Evolutionary conservation across 495 filamentous ascomycete genomes (phyloP), one percentile per base, ranked within the genome.

Genomic region (Penicillium fimorum): DNA sequence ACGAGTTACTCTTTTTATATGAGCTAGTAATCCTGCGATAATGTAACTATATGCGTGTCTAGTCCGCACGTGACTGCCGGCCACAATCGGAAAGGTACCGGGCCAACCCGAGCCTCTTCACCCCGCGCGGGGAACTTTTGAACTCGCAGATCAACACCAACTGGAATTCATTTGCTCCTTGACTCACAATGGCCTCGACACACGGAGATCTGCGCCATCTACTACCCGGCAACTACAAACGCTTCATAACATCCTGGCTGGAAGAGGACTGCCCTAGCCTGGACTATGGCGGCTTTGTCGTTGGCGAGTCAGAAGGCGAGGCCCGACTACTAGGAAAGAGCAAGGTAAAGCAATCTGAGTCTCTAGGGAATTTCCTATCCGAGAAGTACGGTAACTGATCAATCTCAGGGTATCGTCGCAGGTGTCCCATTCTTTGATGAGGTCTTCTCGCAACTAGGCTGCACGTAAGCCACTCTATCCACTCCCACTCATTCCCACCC

Each of bases 231-330:
- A 88, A 85, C 37, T 96, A 91, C 83, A 94, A 94, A 64, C 78
- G 85, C 30, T 80, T 87, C 49, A 83, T 98, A 50, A 79, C 88
- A 2, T 69, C 81, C 53, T 98, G 95, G 95, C 86, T 96, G 5
- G 87, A 90, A 56, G 94, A 98, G 74, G 94, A 98, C 75, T 93
- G 91, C 22, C 94, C 94, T 3, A 92, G 90, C 32, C 92, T 95
- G 69, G 94, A 98, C 76, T 96, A 96, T 68, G 95, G 92, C 60
- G 94, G 94, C 40, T 98, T 96, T 65, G 94, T 98, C 9, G 94
- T 98, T 12, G 94, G 94, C 46, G 85, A 92, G 54, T 78, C 81
- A 17, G 76, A 79, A 6, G 85, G 87, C 40, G 89, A 88, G 58
- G 95, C 94, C 3, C 89, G 85, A 11, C 77, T 98, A 37, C 84